A percentile compares a stretch with the other conserved stretches of the same genome.
Evolutionary conservation across 129 eudicot species (phyloP).

Genomic region (Saussurea involucrata): DNA sequence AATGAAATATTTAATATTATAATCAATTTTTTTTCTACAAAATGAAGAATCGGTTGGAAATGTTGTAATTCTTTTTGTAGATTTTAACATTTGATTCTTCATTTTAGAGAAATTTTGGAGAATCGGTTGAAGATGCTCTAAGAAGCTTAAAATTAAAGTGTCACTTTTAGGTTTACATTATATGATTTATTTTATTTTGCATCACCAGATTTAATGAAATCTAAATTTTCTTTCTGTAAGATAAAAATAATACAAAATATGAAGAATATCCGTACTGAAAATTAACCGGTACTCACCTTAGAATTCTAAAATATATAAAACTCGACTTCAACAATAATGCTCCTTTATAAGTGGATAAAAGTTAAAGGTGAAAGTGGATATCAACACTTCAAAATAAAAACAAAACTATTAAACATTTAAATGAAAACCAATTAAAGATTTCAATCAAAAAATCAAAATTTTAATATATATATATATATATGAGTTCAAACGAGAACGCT

Average conservation of each 20-base stretch:
- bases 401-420: background rate
- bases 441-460: background rate
- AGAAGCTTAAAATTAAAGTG: too few relatives aligned
- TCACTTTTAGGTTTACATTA: background rate
- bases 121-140: too few relatives aligned
- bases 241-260: too few relatives aligned
- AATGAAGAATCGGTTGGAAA: too few relatives aligned
- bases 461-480: too few relatives aligned
- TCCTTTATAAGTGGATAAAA: background rate
- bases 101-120: too few relatives aligned
- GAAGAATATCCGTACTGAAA: background rate
- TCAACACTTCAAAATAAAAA: background rate
- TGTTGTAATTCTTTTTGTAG: too few relatives aligned
- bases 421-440: background rate
- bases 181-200: too few relatives aligned
- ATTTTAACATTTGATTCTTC: too few relatives aligned
- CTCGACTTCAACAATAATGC: background rate
- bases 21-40: too few relatives aligned
- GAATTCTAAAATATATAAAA: background rate
- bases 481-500: too few relatives aligned
- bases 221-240: background rate
- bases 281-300: background rate
- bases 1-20: too few relatives aligned
- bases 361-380: background rate
- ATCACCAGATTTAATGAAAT: background rate